These are phyloP conservation scores for Populus hybrid DNA, from an alignment of 441 rosid species.

Conservation along the genomic window DNA sequence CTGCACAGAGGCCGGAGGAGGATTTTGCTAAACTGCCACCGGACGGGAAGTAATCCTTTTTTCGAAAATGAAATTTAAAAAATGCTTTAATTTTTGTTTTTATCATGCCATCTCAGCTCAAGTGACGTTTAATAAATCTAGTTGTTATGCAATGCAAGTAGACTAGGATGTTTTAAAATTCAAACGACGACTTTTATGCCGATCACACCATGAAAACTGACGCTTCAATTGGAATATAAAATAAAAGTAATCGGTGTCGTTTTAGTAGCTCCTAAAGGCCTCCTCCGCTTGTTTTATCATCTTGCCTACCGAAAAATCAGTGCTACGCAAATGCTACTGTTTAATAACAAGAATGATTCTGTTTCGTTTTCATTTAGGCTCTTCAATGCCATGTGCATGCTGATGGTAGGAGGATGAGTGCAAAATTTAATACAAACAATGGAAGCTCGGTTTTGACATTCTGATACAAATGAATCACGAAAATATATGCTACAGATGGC, in stretches of 20 bases:
- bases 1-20: background rate
- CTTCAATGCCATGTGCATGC: background rate
- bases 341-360: background rate
- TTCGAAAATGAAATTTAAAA: too few species aligned
- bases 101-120: background rate
- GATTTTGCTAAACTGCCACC: too few species aligned
- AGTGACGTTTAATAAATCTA: background rate
- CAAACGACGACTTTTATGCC: background rate
- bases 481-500: background rate
- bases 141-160: background rate
- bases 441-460: background rate
- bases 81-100: background rate
- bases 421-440: constrained; percentile 6
- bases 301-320: background rate
- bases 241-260: background rate
- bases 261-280: background rate
- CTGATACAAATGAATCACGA: too few species aligned
- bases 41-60: background rate
- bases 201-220: background rate
- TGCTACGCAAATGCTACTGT: background rate
- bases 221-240: background rate
- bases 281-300: background rate
- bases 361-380: background rate
- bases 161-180: background rate
- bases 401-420: background rate